Evolutionary conservation across 768 basidiomycete species (phyloP).

Genomic region (Pleurotus giganteus): DNA sequence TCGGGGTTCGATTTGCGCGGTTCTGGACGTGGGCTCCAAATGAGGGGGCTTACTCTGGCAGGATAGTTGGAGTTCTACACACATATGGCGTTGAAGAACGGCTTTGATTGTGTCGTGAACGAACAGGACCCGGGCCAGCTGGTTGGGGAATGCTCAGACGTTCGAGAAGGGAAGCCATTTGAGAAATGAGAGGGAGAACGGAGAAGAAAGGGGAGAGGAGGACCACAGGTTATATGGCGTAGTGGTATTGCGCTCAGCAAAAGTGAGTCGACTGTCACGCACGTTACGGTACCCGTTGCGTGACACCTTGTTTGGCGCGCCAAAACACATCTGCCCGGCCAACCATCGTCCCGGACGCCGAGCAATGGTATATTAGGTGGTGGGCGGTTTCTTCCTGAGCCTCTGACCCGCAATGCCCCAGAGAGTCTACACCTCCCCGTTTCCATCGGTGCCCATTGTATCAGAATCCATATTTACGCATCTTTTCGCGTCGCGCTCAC

Average conservation of each 20-base stretch:
- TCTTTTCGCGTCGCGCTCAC: conserved; percentile 32
- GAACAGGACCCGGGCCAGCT: conserved; percentile 42
- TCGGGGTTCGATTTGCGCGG: conserved; percentile 54
- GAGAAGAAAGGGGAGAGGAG: background rate
- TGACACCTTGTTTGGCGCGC: no score
- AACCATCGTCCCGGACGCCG: no score
- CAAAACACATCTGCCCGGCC: no score
- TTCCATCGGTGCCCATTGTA: conserved; percentile 35
- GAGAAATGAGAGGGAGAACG: background rate
- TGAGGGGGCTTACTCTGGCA: conserved; percentile 17
- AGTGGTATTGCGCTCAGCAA: no score
- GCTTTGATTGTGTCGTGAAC: conserved; percentile 35
- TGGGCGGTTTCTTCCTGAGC: background rate
- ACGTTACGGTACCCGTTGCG: no score
- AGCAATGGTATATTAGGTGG: no score
- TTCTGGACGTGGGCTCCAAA: conserved; percentile 32
- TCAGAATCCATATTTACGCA: conserved; percentile 47
- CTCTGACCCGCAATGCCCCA: conserved; percentile 29
- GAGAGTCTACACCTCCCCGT: conserved; percentile 46
- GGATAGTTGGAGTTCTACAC: conserved; percentile 28
- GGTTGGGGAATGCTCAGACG: conserved; percentile 46
- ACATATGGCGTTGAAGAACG: conserved; percentile 53
- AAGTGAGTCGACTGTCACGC: no score
- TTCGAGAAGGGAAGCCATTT: conserved; percentile 59
- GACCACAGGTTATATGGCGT: no score